Evolutionary conservation across 345 rosid species (phyloP), one percentile per base, ranked within the genome.

Genomic region (Eucalyptus brandiana): DNA sequence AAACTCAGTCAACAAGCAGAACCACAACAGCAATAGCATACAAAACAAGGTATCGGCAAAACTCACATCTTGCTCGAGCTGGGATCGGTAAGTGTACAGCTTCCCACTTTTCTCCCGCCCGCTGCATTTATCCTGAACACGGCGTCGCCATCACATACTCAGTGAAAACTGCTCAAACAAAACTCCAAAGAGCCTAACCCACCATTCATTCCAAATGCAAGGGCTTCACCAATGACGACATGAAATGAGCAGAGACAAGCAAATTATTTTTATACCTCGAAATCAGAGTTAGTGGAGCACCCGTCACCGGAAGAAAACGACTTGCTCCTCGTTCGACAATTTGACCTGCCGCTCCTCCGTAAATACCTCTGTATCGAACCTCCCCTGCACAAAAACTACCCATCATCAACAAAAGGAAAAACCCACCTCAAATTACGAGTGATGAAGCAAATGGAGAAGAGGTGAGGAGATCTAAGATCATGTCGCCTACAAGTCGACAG

Each of bases 1-100:
- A 21, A 21, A 4, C 47, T 23, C 7, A 11, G 85, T 21, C 30
- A 76, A 76, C 3, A 12, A 76, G 30, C 47, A 76, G 85, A 76
- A 76, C 28, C 85, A 56, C 47, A 76, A 40, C 85, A 21, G 16
- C 85, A 76, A 76, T 76, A 76, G 85, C 85, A 76, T 40, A 40
- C 47, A 76, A 76, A 87, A 76, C 85, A 76, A 76, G 47, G 40
- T 76, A 40, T 11, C 9, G 9, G 34, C 49, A 7, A 45, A 37
- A 92, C 98, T 94, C 92, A 96, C 99, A 89, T 96, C 99, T 95
- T 97, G 93, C 93, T 96, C 97, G 62, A 97, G 99, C 93, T 95
- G 95, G 93, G 89, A 65, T 87, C 92, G 96, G 91, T 97, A 94
- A 91, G 91, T 87, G 86, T 93, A 87, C 76, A 88, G 91, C 88